Evolutionary conservation across 495 filamentous ascomycete genomes (phyloP), one percentile per base, ranked within the genome.

Genomic region (Talaromyces borbonicus): DNA sequence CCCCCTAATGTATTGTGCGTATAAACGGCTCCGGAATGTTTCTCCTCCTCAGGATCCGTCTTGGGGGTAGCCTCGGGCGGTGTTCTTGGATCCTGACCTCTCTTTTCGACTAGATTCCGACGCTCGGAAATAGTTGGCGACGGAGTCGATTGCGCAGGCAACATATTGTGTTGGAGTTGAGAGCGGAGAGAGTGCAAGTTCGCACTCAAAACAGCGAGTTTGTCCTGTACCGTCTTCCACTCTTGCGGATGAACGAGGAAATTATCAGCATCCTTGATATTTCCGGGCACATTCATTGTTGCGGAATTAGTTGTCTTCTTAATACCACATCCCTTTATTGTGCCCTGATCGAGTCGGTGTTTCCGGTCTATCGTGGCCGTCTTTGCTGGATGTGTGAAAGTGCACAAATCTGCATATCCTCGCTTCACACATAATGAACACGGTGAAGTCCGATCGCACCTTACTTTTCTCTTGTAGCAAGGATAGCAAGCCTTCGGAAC

Each of bases 351-450:
- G 38, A 41, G n/a, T 25, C 9, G 8, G 30, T 6, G 65, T 60
- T 5, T 56, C 54, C 36, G 58, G 57, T 56, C 66, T 70, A 35
- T 67, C 67, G 30, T 72, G 66, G 44, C 74, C 71, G 38, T 80
- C 14, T n/a, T n/a, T n/a, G 74, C 70, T 49, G 83, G 83, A 1
- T 80, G 79, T 57, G 83, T 83, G 61, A 84, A 85, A 11, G 79
- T 83, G 53, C 82, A 86, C 24, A 86, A 68, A 56, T 79, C 73
- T 6, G 80, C 73, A 56, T 86, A 81, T 47, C 84, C 80, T 49
- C 82, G 72, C 66, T 84, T 84, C 52, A 83, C 73, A 53, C 82
- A 86, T 27, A 82, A 80, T 53, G 84, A 78, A 57, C 82, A 86
- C 1, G 82, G 82, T 36, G 79, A 68, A 45, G 83, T 79, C 52